phyloP scores from a whole-genome alignment of 805 yeast genomes.

The Schizosaccharomyces pombe region DNA sequence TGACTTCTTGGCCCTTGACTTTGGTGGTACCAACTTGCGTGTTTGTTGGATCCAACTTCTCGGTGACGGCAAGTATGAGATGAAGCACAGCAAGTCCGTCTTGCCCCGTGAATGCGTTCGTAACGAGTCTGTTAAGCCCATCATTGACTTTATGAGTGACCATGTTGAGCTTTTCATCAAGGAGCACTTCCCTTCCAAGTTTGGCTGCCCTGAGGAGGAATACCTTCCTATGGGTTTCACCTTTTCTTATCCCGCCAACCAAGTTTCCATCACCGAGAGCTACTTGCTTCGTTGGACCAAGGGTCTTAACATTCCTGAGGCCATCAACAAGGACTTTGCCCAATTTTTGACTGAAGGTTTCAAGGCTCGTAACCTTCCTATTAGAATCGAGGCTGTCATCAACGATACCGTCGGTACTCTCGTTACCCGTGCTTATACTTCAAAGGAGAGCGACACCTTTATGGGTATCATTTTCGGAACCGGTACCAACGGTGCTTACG shows the following conservation, averaged over 20 bases:
- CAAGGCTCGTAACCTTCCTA: constrained; percentile 32
- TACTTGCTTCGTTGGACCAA: constrained; percentile 85
- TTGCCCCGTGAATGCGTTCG: constrained; percentile 56
- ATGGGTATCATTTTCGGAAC: constrained; percentile 90
- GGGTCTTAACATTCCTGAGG: constrained; percentile 71
- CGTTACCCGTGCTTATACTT: constrained; percentile 63
- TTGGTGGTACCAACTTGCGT: constrained; percentile 91
- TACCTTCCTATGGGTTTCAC: constrained; percentile 69
- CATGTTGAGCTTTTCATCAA: constrained; percentile 42
- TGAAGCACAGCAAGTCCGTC: constrained; percentile 53
- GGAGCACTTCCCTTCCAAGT: constrained; percentile 35
- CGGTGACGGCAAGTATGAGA: constrained; percentile 41
- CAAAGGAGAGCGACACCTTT: constrained; percentile 35
- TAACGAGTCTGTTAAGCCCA: constrained; percentile 35
- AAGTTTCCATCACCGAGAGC: constrained; percentile 58
- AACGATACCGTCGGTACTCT: constrained; percentile 93
- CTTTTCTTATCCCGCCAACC: constrained; percentile 79
- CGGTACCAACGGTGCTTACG: constrained; percentile 91
- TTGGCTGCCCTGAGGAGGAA: constrained; percentile 13
- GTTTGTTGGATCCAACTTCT: constrained; percentile 62
- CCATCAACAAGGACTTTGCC: constrained; percentile 68
- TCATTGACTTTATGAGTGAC: constrained; percentile 53
- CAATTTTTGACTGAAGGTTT: constrained; percentile 44
- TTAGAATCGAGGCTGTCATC: constrained; percentile 59
- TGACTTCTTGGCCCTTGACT: constrained; percentile 64